Base-by-base conservation (phyloP, 73 alveolate genomes). In the Tetrahymena malaccensis region DNA sequence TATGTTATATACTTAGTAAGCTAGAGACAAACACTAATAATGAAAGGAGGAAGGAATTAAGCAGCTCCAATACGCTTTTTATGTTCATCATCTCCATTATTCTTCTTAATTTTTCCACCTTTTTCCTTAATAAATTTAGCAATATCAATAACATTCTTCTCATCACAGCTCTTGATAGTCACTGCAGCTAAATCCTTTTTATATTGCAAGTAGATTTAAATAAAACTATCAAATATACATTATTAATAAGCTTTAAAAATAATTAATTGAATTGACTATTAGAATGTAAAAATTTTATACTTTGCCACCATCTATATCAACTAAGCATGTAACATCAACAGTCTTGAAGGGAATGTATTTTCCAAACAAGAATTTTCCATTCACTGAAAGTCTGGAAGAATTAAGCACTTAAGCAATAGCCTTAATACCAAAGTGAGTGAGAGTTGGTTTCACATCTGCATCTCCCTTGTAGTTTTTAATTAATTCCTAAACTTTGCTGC, bases 301-400 rank as follows among this genome's bases (percentile, higher is more conserved):
- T 33, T 85, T 43, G 31, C 96, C 96, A 55, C 83, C 94, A 16
- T 57, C 96, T 84, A 94, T 55, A 85, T 94, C 83, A 19, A 94
- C 95, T 37, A 94, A 43, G 84, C 96, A 94, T 12, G 94, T 43
- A 33, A 94, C 94, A 55, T 94, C 96, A 11, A 94, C 96, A 0
- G 96, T 94, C 17, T 94, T 95, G 58, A 35, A 94, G n/a, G 95
- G 96, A 55, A 94, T 85, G 22, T 55, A 94, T 34, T 85, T 83
- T n/a, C 96, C 96, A 94, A 57, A 94, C 19, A 94, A 44, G 55
- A 94, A 43, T 55, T 94, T 94, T 43, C 96, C 96, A 94, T 57
- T 94, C 0, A 55, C 95, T 5, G 43, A 34, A 19, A 34, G 38
- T 57, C 95, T 93, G 6, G 89, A 50, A 38, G 85, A 43, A 93